Evolutionary conservation across 495 filamentous ascomycete genomes (phyloP).

Genomic region (Elasticomyces elasticus): DNA sequence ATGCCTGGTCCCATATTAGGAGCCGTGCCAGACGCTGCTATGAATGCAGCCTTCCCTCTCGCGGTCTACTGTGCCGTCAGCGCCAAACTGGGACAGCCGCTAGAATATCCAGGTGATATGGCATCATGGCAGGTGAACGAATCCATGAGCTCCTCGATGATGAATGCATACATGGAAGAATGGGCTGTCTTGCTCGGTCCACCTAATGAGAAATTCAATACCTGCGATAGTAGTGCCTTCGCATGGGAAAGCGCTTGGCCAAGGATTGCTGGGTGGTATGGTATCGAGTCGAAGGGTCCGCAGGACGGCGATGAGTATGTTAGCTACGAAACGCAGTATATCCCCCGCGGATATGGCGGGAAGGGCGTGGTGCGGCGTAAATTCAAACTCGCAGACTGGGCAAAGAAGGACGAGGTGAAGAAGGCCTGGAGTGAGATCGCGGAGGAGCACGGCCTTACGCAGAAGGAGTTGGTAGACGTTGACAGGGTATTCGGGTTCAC

Average conservation of each 20-base stretch:
- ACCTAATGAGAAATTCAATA: conserved; percentile 29
- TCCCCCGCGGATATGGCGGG: conserved; percentile 16
- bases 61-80: conserved; percentile 41
- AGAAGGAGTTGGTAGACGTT: conserved; percentile 27
- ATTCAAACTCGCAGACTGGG: conserved; percentile 39
- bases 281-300: conserved; percentile 27
- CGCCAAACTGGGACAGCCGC: conserved; percentile 28
- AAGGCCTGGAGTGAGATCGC: conserved; percentile 36
- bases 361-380: conserved; percentile 26
- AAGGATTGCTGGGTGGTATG: conserved; percentile 37
- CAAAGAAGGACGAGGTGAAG: conserved; percentile 37
- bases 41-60: conserved; percentile 42
- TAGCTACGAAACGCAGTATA: conserved; percentile 16
- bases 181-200: conserved; percentile 38
- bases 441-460: conserved; percentile 19
- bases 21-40: conserved; percentile 40
- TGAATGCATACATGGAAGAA: conserved; percentile 42
- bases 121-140: conserved; percentile 36
- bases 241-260: conserved; percentile 42
- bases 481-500: conserved; percentile 31
- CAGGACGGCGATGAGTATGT: conserved; percentile 21
- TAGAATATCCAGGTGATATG: conserved; percentile 38
- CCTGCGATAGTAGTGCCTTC: conserved; percentile 37
- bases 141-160: conserved; percentile 32
- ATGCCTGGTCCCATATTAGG: conserved; percentile 41